phyloP scores from a whole-genome alignment of 1,139 yeast genomes.

The Nadsonia commutata region DNA sequence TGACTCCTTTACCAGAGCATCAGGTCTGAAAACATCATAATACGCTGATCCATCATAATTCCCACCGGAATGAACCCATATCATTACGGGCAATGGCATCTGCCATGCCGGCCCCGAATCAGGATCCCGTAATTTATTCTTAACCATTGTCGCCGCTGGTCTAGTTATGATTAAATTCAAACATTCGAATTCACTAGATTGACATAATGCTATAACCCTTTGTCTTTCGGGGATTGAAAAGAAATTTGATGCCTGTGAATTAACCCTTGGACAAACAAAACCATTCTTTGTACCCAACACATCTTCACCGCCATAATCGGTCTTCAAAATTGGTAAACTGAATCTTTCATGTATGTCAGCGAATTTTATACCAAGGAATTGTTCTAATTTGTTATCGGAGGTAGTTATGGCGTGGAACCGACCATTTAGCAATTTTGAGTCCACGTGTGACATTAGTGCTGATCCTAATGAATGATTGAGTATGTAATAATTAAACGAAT shows the following conservation, averaged over 20 bases:
- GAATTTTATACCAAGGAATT: not conserved
- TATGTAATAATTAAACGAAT: no score
- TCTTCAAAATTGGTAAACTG: not conserved
- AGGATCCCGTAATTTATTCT: no score
- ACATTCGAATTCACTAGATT: constrained; percentile 13
- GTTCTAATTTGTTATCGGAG: no score
- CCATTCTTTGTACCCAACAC: constrained; percentile 3
- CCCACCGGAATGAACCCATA: constrained; percentile 21
- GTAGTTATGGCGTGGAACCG: no score
- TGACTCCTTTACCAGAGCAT: constrained; percentile 13
- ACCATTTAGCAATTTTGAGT: no score
- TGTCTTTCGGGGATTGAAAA: constrained; percentile 4
- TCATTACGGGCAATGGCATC: constrained; percentile 16
- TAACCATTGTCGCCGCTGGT: no score
- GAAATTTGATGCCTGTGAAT: constrained; percentile 1
- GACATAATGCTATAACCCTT: constrained; percentile 1
- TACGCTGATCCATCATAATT: constrained; percentile 12
- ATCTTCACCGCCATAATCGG: constrained; percentile 1
- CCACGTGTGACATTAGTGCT: no score
- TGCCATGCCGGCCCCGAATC: no score
- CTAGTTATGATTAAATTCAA: constrained; percentile 13
- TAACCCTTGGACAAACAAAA: constrained; percentile 2
- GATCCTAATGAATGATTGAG: no score
- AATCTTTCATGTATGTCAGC: not conserved
- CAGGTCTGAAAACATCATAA: constrained; percentile 8